These are phyloP conservation scores for Mrakia frigida DNA, from an alignment of 768 basidiomycete genomes.

Conservation along the genomic window DNA sequence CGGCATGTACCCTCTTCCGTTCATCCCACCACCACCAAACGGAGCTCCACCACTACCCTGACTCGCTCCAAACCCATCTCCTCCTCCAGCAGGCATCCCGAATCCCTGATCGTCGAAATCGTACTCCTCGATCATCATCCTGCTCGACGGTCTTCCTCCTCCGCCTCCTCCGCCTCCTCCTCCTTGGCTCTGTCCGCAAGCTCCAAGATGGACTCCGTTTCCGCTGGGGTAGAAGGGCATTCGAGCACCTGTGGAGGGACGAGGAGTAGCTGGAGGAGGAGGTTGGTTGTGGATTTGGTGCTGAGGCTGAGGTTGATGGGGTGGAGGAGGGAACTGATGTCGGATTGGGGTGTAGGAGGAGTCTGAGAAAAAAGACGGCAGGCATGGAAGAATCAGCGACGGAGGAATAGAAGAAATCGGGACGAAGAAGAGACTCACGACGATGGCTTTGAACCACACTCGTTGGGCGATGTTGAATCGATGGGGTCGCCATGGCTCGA, in stretches of 20 bases:
- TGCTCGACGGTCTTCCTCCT: neutral
- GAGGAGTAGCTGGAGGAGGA: neutral
- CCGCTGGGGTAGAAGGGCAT: constrained; percentile 1
- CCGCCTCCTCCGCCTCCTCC: no score
- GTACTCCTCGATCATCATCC: neutral
- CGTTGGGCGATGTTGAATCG: neutral
- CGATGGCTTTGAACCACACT: neutral
- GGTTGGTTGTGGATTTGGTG: no score
- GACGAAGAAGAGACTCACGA: neutral
- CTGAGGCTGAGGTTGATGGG: neutral
- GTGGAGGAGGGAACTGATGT: neutral
- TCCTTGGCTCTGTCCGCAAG: no score
- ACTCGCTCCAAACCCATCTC: neutral
- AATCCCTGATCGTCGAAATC: neutral
- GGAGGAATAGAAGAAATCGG: neutral
- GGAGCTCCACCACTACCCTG: neutral
- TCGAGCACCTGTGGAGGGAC: neutral
- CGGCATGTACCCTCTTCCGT: neutral
- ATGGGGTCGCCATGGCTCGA: neutral
- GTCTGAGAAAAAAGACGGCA: neutral
- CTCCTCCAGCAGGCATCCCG: no score
- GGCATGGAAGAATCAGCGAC: neutral
- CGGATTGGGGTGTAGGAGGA: neutral
- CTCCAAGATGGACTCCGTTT: neutral
- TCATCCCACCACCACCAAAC: neutral